Percentiles rank a stretch among this genome's conserved stretches.
Conservation (phyloP, 441 rosid genomes). For the Eruca vesicaria region DNA sequence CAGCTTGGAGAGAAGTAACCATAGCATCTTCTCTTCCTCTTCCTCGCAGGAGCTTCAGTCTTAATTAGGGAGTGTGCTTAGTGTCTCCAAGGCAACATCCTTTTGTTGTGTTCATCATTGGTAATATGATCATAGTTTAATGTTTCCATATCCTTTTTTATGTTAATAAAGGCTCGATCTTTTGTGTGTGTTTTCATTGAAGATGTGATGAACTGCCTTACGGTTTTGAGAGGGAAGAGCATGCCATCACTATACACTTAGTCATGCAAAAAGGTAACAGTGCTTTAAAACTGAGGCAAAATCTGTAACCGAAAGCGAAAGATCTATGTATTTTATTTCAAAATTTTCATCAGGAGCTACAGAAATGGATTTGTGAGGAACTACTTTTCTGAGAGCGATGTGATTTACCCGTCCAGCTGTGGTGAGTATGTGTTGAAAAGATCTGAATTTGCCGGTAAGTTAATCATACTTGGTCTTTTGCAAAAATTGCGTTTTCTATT, state of each 20-base stretch:
- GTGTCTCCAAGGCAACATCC: too few species aligned
- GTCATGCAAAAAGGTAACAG: constrained; percentile 84
- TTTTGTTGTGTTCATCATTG: not conserved
- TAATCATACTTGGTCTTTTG: too few species aligned
- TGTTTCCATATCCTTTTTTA: not conserved
- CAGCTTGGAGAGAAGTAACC: constrained; percentile 57
- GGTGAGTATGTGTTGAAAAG: too few species aligned
- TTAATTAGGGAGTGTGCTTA: not conserved
- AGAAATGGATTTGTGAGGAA: too few species aligned
- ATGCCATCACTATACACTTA: constrained; percentile 85
- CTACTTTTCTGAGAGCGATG: too few species aligned
- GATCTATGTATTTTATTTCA: too few species aligned
- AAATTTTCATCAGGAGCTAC: too few species aligned
- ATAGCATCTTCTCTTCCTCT: constrained; percentile 43
- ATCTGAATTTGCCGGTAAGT: too few species aligned
- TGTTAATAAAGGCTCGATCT: not conserved
- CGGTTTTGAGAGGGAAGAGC: constrained; percentile 74
- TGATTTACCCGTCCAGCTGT: too few species aligned
- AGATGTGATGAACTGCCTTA: constrained; percentile 74
- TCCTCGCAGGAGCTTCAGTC: not conserved
- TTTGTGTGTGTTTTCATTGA: not conserved
- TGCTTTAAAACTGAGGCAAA: not conserved
- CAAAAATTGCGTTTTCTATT: not conserved
- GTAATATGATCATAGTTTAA: not conserved
- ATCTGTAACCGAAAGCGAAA: too few species aligned